Conservation (phyloP, 225 moss, liverwort and hornwort species). For the Ulota crispa region DNA sequence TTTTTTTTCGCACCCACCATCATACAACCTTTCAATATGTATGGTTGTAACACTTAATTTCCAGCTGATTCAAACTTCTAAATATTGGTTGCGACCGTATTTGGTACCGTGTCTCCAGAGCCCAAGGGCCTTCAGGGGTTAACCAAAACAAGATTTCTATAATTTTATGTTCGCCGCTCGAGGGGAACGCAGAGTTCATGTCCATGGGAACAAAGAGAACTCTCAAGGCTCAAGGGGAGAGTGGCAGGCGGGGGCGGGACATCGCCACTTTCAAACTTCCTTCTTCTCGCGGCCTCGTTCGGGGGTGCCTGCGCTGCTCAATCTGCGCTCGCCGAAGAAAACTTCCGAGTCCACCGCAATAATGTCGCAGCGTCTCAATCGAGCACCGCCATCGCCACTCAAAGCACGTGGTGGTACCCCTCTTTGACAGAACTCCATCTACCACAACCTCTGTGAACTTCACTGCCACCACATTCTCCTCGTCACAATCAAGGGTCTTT, state of each 20-base stretch:
- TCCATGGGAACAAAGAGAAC: not conserved
- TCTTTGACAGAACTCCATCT: not conserved
- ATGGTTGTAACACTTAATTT: no score
- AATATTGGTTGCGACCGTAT: no score
- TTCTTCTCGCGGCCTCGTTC: not conserved
- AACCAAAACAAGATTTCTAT: no score
- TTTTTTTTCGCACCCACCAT: no score
- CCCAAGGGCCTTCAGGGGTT: no score
- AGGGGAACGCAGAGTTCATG: not conserved
- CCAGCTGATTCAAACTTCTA: no score
- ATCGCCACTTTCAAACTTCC: slow-evolving; percentile 26
- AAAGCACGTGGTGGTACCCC: not conserved
- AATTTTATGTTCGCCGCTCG: no score
- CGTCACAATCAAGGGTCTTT: not conserved
- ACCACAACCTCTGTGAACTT: not conserved
- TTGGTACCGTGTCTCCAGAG: no score
- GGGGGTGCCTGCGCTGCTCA: not conserved
- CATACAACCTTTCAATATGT: no score
- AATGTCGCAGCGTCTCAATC: not conserved
- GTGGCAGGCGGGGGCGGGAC: slow-evolving; percentile 30
- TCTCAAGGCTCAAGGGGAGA: not conserved
- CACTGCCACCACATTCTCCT: not conserved
- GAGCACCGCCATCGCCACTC: not conserved
- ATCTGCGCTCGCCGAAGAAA: not conserved
- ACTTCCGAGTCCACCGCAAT: not conserved